Conservation (phyloP, 225 moss, liverwort and hornwort genomes). For the Neckera pumila region DNA sequence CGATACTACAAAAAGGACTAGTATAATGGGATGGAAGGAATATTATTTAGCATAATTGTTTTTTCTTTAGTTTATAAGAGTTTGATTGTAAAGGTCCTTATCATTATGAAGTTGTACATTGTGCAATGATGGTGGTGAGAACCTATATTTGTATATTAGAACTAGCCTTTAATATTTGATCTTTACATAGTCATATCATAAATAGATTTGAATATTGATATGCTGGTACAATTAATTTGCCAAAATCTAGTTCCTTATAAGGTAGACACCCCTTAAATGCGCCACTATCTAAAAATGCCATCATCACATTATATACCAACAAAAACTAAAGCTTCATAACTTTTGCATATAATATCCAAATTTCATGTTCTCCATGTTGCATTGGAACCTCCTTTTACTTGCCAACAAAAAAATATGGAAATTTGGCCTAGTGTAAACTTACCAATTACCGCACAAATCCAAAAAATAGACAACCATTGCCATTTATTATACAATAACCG, state of each 20-base stretch:
- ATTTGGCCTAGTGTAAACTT: neutral
- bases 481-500: too few relatives aligned
- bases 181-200: too few relatives aligned
- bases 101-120: neutral
- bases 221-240: neutral
- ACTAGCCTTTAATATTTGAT: neutral
- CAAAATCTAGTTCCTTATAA: neutral
- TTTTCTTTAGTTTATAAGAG: neutral
- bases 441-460: too few relatives aligned
- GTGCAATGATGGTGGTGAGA: neutral
- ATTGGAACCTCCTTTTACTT: neutral
- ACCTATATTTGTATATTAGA: rapidly evolving
- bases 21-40: neutral
- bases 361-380: neutral
- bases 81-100: rapidly evolving
- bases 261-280: rapidly evolving
- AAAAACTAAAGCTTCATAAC: neutral
- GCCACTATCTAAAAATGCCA: rapidly evolving
- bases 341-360: neutral
- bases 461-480: too few relatives aligned
- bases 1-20: too few relatives aligned
- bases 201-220: neutral
- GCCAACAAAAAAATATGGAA: neutral
- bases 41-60: neutral
- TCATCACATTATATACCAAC: neutral